Percentiles rank a stretch among this genome's conserved stretches.
Evolutionary conservation across 176 grass and related monocot species (phyloP).

Genomic region (Eremochloa ophiuroides): DNA sequence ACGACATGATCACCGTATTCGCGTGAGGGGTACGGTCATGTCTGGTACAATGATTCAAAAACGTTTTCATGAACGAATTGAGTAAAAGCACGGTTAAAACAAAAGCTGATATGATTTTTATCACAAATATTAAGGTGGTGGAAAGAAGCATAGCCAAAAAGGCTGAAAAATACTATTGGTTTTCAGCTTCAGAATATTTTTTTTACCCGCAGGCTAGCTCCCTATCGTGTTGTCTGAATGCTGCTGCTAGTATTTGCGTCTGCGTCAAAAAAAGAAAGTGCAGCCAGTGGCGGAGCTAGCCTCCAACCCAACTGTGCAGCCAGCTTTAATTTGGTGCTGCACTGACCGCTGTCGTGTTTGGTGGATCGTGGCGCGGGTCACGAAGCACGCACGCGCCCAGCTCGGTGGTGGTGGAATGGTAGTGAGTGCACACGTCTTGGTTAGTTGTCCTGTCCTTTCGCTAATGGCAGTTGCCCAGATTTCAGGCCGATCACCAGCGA

Average conservation of each 20-base stretch:
- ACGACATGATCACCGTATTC: too few species aligned
- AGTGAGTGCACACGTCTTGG: background rate
- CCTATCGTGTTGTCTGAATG: too few species aligned
- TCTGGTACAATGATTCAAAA: too few species aligned
- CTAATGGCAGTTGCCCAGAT: conserved; percentile 2
- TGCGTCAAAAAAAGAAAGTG: too few species aligned
- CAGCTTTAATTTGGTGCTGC: background rate
- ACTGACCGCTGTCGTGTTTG: background rate
- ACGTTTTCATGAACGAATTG: too few species aligned
- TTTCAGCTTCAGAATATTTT: background rate
- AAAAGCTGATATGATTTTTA: background rate
- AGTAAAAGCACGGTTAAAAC: too few species aligned
- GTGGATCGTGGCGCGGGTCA: background rate
- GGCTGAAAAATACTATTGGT: fast-evolving
- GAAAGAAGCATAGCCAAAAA: background rate
- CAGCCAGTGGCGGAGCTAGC: too few species aligned
- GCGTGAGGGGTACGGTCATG: too few species aligned
- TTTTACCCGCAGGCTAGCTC: too few species aligned
- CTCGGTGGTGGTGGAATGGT: background rate
- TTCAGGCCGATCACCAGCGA: background rate
- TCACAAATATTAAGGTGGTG: too few species aligned
- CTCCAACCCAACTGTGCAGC: background rate
- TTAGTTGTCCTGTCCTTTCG: background rate
- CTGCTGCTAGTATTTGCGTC: too few species aligned
- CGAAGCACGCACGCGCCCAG: background rate